These are phyloP conservation scores for Stephania yunnanensis DNA, from an alignment of 164 flowering plant genomes.

Conservation along the genomic window DNA sequence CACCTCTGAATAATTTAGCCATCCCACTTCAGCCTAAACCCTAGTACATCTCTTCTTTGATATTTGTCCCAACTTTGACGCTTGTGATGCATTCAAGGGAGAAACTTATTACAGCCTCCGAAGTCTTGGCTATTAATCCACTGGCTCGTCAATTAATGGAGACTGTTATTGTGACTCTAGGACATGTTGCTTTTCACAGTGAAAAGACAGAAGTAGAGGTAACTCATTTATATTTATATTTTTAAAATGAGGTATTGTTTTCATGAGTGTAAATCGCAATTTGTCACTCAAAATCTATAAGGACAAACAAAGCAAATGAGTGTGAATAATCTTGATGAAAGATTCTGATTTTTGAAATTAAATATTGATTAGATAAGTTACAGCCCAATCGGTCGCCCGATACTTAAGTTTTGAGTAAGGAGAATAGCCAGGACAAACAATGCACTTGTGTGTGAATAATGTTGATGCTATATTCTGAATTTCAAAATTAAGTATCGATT, in stretches of 20 bases:
- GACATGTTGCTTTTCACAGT: conserved; percentile 71
- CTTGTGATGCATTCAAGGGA: conserved; percentile 48
- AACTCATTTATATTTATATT: not conserved
- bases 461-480: too few relatives aligned
- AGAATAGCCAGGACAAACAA: too few relatives aligned
- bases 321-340: too few relatives aligned
- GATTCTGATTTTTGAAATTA: too few relatives aligned
- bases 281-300: not conserved
- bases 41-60: conserved; percentile 56
- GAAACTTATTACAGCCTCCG: conserved; percentile 54
- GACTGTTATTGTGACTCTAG: conserved; percentile 66
- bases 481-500: too few relatives aligned
- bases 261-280: not conserved
- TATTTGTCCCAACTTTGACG: conserved; percentile 73
- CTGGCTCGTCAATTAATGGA: conserved; percentile 62
- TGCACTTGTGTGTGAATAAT: too few relatives aligned
- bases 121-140: conserved; percentile 60
- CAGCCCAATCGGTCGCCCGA: too few relatives aligned
- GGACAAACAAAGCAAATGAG: too few relatives aligned
- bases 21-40: too few relatives aligned
- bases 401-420: too few relatives aligned
- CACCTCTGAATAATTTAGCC: too few relatives aligned
- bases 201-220: conserved; percentile 80
- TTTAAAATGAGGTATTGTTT: not conserved
- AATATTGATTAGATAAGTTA: too few relatives aligned